Evolutionary conservation across 768 basidiomycete genomes (phyloP).

Genomic region (Termitomyces sp.): DNA sequence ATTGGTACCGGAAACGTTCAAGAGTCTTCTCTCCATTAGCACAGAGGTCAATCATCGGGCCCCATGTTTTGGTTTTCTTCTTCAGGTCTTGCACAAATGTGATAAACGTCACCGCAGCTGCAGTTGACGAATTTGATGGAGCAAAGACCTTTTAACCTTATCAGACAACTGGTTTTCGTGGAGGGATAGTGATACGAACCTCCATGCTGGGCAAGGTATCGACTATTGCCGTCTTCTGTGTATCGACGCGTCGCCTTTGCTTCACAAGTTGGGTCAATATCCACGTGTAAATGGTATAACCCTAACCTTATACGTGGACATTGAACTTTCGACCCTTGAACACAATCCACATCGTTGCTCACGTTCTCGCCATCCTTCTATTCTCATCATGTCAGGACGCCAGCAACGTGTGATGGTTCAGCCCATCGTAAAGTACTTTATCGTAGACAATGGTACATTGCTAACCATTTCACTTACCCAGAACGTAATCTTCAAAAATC

Average conservation of each 20-base stretch:
- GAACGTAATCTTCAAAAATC: conserved; percentile 98
- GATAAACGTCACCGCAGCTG: conserved; percentile 97
- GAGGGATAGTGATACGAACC: conserved; percentile 12
- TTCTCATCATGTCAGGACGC: conserved; percentile 75
- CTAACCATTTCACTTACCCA: conserved; percentile 21
- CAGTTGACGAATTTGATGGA: conserved; percentile 87
- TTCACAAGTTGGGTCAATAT: conserved; percentile 4
- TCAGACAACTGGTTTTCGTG: conserved; percentile 7
- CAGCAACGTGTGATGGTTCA: conserved; percentile 99
- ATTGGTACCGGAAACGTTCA: conserved; percentile 95
- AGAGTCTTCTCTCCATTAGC: conserved; percentile 95
- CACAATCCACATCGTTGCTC: conserved; percentile 11
- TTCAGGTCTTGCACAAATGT: conserved; percentile 99
- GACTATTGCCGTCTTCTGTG: conserved; percentile 3
- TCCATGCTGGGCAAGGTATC: conserved; percentile 20
- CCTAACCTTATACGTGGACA: conserved; percentile 17
- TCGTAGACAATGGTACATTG: conserved; percentile 5
- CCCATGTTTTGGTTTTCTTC: conserved; percentile 95
- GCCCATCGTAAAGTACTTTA: conserved; percentile 76
- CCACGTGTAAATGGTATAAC: conserved; percentile 21
- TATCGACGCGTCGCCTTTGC: conserved; percentile 21
- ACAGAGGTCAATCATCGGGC: conserved; percentile 92
- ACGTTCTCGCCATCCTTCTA: conserved; percentile 6
- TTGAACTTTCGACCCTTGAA: no score
- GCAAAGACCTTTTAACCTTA: conserved; percentile 46